These are phyloP conservation scores for Rhizopus arrhizus DNA, from an alignment of 371 early-diverging fungal species.

Conservation along the genomic window DNA sequence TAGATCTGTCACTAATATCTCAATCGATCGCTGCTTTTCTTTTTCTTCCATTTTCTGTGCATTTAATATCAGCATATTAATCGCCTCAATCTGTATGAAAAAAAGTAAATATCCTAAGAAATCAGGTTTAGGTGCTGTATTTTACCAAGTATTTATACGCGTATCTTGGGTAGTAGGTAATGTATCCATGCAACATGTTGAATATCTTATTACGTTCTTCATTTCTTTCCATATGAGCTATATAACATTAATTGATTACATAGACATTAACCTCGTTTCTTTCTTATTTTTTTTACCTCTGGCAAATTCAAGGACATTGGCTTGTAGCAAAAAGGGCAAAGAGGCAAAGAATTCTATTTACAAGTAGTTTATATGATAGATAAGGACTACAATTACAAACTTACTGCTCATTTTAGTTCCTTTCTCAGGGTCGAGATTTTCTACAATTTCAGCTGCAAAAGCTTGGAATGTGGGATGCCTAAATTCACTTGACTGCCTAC, in stretches of 20 bases:
- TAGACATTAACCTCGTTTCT: not conserved
- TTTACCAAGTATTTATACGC: slow-evolving; percentile 53
- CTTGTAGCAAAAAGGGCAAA: slow-evolving; percentile 46
- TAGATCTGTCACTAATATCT: slow-evolving; percentile 38
- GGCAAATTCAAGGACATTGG: slow-evolving; percentile 45
- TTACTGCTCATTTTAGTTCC: slow-evolving; percentile 43
- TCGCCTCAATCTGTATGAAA: slow-evolving; percentile 40
- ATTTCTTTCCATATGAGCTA: slow-evolving; percentile 38
- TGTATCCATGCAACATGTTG: slow-evolving; percentile 40
- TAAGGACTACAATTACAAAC: slow-evolving; percentile 8
- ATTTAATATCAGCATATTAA: slow-evolving; percentile 36
- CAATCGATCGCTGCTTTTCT: slow-evolving; percentile 34
- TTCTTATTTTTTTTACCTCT: slow-evolving; percentile 28
- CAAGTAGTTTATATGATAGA: not conserved
- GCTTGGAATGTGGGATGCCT: slow-evolving; percentile 38
- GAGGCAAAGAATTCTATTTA: slow-evolving; percentile 45
- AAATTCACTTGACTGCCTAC: slow-evolving; percentile 42
- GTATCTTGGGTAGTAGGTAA: slow-evolving; percentile 49
- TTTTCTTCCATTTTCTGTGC: slow-evolving; percentile 35
- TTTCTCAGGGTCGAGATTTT: slow-evolving; percentile 43
- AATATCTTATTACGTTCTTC: slow-evolving; percentile 36
- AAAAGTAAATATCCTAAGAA: not conserved
- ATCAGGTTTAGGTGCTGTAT: not conserved
- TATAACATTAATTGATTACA: not conserved
- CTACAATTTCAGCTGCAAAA: slow-evolving; percentile 39